Evolutionary conservation across 441 rosid species (phyloP).

Genomic region (Cnidoscolus chayamansa): DNA sequence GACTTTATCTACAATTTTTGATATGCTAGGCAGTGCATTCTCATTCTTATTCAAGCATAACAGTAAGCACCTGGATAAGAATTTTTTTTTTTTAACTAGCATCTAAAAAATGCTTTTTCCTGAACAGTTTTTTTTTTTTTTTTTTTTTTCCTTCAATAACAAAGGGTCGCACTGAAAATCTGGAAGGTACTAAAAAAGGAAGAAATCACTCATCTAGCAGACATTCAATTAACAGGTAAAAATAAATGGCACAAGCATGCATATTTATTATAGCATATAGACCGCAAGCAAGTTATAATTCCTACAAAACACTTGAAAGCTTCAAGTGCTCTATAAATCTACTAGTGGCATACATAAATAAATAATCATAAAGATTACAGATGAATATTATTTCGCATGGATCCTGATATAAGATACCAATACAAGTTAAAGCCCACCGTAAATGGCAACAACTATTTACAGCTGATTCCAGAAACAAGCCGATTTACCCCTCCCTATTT

Average conservation of each 20-base stretch:
- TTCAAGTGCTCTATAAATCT: conserved; percentile 15
- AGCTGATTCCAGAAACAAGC: conserved; percentile 21
- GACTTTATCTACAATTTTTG: too few relatives aligned
- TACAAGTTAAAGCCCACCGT: background rate
- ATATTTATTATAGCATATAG: conserved; percentile 14
- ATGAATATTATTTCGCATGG: conserved; percentile 12
- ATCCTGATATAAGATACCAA: conserved; percentile 1
- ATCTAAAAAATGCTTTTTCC: too few relatives aligned
- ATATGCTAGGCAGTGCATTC: too few relatives aligned
- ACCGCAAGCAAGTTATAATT: conserved; percentile 9
- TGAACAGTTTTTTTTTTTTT: too few relatives aligned
- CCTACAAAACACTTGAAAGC: conserved; percentile 19
- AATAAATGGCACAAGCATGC: conserved; percentile 1
- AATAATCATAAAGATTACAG: conserved; percentile 23
- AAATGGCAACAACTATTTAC: conserved; percentile 23
- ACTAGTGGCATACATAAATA: conserved; percentile 3
- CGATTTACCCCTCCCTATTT: conserved; percentile 11
- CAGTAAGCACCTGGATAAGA: too few relatives aligned
- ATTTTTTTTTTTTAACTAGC: too few relatives aligned
- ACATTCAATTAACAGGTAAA: background rate
- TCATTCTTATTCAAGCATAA: too few relatives aligned
- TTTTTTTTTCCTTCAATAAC: too few relatives aligned
- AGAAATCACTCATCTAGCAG: background rate
- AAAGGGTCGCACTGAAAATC: too few relatives aligned
- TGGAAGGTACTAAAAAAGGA: too few relatives aligned